Conservation (phyloP, 768 basidiomycete species). For the Tricholoma furcatifolium region DNA sequence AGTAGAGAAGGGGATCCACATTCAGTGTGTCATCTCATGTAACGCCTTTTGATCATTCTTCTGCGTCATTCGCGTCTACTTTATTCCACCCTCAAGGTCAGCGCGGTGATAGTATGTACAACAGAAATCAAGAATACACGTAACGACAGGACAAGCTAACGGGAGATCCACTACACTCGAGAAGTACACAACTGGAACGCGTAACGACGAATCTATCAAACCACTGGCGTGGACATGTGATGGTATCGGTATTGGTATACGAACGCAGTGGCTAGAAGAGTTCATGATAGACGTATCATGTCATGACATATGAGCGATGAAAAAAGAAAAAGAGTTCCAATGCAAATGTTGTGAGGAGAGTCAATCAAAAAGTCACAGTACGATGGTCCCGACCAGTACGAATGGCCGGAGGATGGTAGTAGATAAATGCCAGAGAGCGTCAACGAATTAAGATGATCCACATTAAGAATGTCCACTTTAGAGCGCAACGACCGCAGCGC, state of each 20-base stretch:
- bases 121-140: constrained; percentile 12
- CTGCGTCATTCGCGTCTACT: too few species aligned
- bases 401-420: too few species aligned
- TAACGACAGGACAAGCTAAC: constrained; percentile 26
- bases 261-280: neutral
- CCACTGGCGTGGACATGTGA: neutral
- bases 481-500: constrained; percentile 43
- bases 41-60: too few species aligned
- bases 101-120: neutral
- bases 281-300: neutral
- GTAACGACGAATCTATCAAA: constrained; percentile 3
- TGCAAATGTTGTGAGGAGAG: neutral
- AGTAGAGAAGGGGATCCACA: too few species aligned
- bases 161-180: constrained; percentile 23
- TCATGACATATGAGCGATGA: neutral
- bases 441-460: too few species aligned
- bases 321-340: neutral
- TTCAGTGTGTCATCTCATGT: too few species aligned
- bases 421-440: too few species aligned
- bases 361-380: neutral
- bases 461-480: constrained; percentile 22
- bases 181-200: neutral
- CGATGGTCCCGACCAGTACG: too few species aligned
- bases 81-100: too few species aligned
- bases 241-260: neutral